Percentiles rank a stretch among this genome's conserved stretches.
Evolutionary conservation across 2,329 filamentous ascomycete genomes (phyloP).

Genomic region (Fusarium lateritium): DNA sequence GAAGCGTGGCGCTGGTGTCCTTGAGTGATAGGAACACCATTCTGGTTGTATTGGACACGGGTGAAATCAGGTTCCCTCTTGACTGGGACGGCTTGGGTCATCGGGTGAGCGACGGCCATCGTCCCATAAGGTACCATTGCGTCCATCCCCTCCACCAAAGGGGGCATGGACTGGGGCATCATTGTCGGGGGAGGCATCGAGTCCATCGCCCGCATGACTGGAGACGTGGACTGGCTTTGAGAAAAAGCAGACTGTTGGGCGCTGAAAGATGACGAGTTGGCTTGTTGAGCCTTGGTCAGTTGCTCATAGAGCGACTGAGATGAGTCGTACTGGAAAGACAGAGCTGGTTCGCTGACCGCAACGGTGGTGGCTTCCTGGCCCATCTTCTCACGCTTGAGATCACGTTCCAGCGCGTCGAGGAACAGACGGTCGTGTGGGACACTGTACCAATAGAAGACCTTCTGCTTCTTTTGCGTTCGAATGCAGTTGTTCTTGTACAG

Average conservation of each 20-base stretch:
- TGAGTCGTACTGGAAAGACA: slow-evolving; percentile 99
- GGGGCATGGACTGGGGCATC: slow-evolving; percentile 73
- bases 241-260: slow-evolving; percentile 79
- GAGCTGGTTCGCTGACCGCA: slow-evolving; percentile 94
- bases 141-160: slow-evolving; percentile 76
- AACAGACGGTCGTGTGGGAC: slow-evolving; percentile 98
- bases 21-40: slow-evolving; percentile 86
- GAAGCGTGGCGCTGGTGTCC: slow-evolving; percentile 94
- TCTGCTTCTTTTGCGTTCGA: slow-evolving; percentile 99
- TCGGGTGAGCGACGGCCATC: slow-evolving; percentile 78
- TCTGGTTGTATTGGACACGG: slow-evolving; percentile 91
- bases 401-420: slow-evolving; percentile 95
- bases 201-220: slow-evolving; percentile 91
- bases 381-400: slow-evolving; percentile 99
- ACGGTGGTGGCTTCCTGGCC: slow-evolving; percentile 97
- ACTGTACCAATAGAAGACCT: slow-evolving; percentile 99
- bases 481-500: slow-evolving; percentile 99
- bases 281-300: slow-evolving; percentile 98
- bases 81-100: slow-evolving; percentile 77
- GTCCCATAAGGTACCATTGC: slow-evolving; percentile 78
- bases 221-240: slow-evolving; percentile 87
- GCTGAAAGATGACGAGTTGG: slow-evolving; percentile 96
- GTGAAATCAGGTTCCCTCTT: slow-evolving; percentile 91
- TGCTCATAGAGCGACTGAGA: slow-evolving; percentile 99
- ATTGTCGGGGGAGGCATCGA: slow-evolving; percentile 94